These are phyloP conservation scores for Thermothelomyces thermophilus DNA, from an alignment of 2,329 filamentous ascomycete genomes.

Conservation along the genomic window DNA sequence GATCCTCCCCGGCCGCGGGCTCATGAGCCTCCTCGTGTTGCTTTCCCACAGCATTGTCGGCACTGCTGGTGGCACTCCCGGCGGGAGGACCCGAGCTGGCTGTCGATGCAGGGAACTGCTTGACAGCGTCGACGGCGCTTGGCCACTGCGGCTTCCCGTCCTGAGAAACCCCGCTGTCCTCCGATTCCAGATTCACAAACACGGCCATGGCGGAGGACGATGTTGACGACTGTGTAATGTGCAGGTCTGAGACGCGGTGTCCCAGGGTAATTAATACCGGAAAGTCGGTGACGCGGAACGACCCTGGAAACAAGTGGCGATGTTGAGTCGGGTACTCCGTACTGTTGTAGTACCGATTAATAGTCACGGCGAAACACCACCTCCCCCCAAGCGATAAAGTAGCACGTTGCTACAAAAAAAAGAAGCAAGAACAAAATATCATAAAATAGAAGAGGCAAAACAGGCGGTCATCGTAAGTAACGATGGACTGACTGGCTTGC, in stretches of 20 bases:
- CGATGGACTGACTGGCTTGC: slow-evolving; percentile 4
- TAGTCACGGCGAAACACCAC: background rate
- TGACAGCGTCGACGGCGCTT: slow-evolving; percentile 17
- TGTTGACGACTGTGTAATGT: slow-evolving; percentile 1
- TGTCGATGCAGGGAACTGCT: slow-evolving; percentile 15
- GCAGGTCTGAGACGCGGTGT: background rate
- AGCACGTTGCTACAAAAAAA: background rate
- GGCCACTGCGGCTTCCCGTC: slow-evolving; percentile 15
- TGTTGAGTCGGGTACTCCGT: too few relatives aligned
- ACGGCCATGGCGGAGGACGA: slow-evolving; percentile 26
- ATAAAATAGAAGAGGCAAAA: slow-evolving; percentile 4
- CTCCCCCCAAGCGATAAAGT: background rate
- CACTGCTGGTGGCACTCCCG: background rate
- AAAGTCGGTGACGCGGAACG: background rate
- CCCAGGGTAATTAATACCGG: background rate
- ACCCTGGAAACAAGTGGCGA: background rate
- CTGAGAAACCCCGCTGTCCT: slow-evolving; percentile 28
- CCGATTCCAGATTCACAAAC: slow-evolving; percentile 30
- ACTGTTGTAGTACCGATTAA: too few relatives aligned
- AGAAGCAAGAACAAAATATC: background rate
- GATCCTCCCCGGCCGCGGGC: slow-evolving; percentile 34
- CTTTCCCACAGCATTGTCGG: background rate
- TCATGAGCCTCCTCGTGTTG: slow-evolving; percentile 16
- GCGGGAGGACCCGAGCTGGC: background rate
- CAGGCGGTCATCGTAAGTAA: slow-evolving; percentile 12